Evolutionary conservation across 768 basidiomycete genomes (phyloP).

Genomic region (Tubosaeta brunneosetosa): DNA sequence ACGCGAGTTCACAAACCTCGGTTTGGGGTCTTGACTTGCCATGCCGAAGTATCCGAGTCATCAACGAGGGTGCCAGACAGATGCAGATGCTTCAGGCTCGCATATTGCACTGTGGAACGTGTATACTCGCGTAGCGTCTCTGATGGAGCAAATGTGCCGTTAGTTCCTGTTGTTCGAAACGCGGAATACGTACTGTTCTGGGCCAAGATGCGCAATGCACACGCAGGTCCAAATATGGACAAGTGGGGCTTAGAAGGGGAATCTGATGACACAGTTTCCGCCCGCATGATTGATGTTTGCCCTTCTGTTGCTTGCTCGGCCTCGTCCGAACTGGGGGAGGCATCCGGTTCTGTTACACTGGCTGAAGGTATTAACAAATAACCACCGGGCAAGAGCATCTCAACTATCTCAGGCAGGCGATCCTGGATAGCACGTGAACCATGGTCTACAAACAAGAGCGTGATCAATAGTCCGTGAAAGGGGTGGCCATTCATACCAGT

Average conservation of each 20-base stretch:
- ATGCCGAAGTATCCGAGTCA: constrained; percentile 12
- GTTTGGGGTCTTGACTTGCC: constrained; percentile 17
- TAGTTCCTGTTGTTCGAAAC: neutral
- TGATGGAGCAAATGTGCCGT: constrained; percentile 2
- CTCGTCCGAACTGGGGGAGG: neutral
- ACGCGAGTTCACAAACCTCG: constrained; percentile 1
- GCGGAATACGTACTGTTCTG: constrained; percentile 6
- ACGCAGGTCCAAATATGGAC: constrained; percentile 23
- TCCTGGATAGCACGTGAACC: constrained; percentile 1
- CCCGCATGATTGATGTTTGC: neutral
- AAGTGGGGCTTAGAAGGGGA: constrained; percentile 6
- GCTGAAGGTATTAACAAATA: constrained; percentile 4
- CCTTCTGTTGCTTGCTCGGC: neutral
- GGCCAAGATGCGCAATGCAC: constrained; percentile 19
- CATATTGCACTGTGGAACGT: constrained; percentile 8
- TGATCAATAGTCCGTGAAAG: neutral
- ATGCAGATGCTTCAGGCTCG: constrained; percentile 14
- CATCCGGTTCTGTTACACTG: neutral
- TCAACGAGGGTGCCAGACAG: constrained; percentile 14
- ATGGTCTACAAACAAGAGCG: constrained; percentile 5
- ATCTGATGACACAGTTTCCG: neutral
- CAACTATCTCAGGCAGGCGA: constrained; percentile 8
- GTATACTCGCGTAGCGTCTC: constrained; percentile 6
- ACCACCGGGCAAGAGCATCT: constrained; percentile 16
- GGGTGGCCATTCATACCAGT: constrained; percentile 7